Conservation (phyloP, 441 rosid species). For the Pelargonium myrrhifolium region DNA sequence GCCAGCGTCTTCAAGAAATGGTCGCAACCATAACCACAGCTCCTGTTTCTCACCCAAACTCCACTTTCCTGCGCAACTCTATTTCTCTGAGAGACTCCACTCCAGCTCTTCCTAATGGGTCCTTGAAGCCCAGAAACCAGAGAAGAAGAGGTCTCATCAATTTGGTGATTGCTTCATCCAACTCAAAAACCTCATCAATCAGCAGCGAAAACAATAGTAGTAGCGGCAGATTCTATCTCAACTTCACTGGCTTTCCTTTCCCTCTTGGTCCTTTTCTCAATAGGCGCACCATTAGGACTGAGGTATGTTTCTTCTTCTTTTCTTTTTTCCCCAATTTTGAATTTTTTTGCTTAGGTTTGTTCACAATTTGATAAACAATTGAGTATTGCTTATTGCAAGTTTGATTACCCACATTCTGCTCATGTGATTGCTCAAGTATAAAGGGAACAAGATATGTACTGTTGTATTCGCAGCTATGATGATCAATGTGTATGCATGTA, state of each 20-base stretch:
- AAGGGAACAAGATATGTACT: no score
- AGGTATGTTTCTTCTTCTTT: slow-evolving; percentile 34
- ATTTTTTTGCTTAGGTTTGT: no score
- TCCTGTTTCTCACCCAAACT: slow-evolving; percentile 48
- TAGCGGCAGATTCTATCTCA: slow-evolving; percentile 61
- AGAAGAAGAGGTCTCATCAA: slow-evolving; percentile 24
- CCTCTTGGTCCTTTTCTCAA: slow-evolving; percentile 97
- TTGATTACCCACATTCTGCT: no score
- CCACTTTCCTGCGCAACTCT: slow-evolving; percentile 37
- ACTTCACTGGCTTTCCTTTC: slow-evolving; percentile 89
- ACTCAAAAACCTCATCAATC: slow-evolving; percentile 21
- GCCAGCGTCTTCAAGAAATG: slow-evolving; percentile 24
- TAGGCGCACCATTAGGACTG: slow-evolving; percentile 78
- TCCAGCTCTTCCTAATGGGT: slow-evolving; percentile 38
- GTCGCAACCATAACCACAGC: slow-evolving; percentile 33
- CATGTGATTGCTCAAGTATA: no score
- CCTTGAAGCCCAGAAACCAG: slow-evolving; percentile 36
- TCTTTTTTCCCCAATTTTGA: neutral
- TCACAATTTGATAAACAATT: no score
- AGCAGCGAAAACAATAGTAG: slow-evolving; percentile 17
- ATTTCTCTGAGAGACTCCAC: slow-evolving; percentile 28
- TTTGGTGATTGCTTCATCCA: slow-evolving; percentile 50
- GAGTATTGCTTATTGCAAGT: neutral
- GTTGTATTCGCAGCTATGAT: neutral
- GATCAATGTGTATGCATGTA: neutral